Conservation (phyloP, 2,329 filamentous ascomycete genomes). For the Colletotrichum sidae region DNA sequence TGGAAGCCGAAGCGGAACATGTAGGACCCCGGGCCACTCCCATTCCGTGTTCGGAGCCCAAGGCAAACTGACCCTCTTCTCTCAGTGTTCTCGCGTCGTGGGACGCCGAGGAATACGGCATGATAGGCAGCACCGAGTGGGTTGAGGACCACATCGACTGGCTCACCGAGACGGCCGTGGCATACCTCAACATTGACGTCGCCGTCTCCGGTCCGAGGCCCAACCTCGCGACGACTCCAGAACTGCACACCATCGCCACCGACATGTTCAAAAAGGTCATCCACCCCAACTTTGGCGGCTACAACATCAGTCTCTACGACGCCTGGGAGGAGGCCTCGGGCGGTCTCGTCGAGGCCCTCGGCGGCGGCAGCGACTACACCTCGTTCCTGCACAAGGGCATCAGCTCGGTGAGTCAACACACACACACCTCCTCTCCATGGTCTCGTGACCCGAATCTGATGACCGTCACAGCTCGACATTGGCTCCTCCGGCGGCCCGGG, state of each 20-base stretch:
- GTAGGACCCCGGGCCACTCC: slow-evolving; percentile 25
- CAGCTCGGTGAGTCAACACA: slow-evolving; percentile 45
- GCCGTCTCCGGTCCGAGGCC: slow-evolving; percentile 70
- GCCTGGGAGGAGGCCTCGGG: slow-evolving; percentile 51
- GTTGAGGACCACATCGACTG: slow-evolving; percentile 85
- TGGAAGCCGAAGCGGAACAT: slow-evolving; percentile 82
- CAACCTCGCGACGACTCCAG: slow-evolving; percentile 69
- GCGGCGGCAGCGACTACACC: slow-evolving; percentile 76
- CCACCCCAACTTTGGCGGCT: slow-evolving; percentile 68
- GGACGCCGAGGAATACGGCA: slow-evolving; percentile 82
- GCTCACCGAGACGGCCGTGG: slow-evolving; percentile 76
- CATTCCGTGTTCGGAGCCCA: neutral
- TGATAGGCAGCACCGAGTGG: slow-evolving; percentile 87
- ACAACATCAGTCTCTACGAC: slow-evolving; percentile 53
- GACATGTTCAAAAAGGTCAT: slow-evolving; percentile 70
- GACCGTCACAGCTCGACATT: slow-evolving; percentile 65
- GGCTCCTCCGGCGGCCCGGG: slow-evolving; percentile 57
- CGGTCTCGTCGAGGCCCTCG: slow-evolving; percentile 63
- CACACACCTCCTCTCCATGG: accelerated
- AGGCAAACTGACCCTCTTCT: neutral
- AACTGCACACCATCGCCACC: slow-evolving; percentile 74
- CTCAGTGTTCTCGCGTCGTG: slow-evolving; percentile 77
- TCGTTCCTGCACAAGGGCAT: slow-evolving; percentile 70
- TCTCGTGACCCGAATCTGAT: slow-evolving; percentile 44
- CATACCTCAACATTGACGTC: slow-evolving; percentile 86